Evolutionary conservation across 2,329 filamentous ascomycete species (phyloP), one percentile per base, ranked within the genome.

Genomic region (Cercospora berteroae): DNA sequence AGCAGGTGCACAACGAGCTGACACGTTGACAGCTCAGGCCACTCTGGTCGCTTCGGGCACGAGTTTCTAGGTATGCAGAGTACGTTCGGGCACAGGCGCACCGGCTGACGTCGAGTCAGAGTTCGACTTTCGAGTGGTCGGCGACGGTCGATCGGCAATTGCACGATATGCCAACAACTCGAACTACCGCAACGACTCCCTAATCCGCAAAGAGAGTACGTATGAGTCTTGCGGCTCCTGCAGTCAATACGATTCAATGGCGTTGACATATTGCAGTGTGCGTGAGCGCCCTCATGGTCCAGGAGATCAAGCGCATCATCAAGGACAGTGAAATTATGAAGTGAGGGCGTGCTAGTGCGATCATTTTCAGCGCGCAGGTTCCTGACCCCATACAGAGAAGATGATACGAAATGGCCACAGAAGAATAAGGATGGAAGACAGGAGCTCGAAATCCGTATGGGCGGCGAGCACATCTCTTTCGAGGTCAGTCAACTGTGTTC

Each of bases 401-500:
- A 99, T 78, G 95, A 99, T 79, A 91, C 89, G 27, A 97, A 97
- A 79, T 99, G 95, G 95, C 95, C 95, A 0, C 93, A 96, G 80
- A 99, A 98, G 87, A 99, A 99, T 83, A 98, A 98, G 82, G 95
- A 99, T 75, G 95, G 95, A 39, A 88, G 94, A 71, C 95, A 99
- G 79, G 95, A 99, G 82, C 85, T 99, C 58, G 95, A 99, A 80
- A 97, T 99, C 67, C 87, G 94, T 59, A 79, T 99, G 65, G 95
- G 94, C 50, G 95, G 91, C 75, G 95, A 99, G 71, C 94, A 98
- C 79, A 98, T 99, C 74, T 96, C 93, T 1, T 99, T 99, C 73
- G 95, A 99, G 89, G 94, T 94, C 80, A 69, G 84, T 75, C n/a
- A 56, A 44, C 42, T 64, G 39, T 44, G 31, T 7, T 42, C 23